Percentiles rank a stretch among this genome's conserved stretches.
Evolutionary conservation across 2,329 filamentous ascomycete species (phyloP).

Genomic region (Penicillium sp.): DNA sequence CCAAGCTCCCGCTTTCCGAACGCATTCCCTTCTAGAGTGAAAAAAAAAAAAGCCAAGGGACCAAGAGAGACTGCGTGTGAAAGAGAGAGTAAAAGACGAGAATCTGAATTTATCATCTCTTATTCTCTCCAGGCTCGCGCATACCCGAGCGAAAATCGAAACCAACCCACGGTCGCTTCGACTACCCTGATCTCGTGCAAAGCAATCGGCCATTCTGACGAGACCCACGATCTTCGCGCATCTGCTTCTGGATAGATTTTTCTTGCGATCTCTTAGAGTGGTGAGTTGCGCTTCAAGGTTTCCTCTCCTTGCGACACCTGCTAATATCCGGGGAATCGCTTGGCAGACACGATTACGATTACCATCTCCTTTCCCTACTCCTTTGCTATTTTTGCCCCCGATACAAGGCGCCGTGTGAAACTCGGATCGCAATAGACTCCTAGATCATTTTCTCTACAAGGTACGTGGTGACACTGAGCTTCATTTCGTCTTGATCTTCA

Average conservation of each 20-base stretch:
- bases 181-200: not conserved
- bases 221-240: conserved; percentile 25
- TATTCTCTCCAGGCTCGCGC: not conserved
- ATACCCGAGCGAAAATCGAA: not conserved
- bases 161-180: conserved; percentile 6
- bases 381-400: conserved; percentile 4
- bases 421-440: conserved; percentile 6
- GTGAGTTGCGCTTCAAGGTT: conserved; percentile 24
- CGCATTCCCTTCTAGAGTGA: conserved; percentile 14
- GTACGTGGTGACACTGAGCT: conserved; percentile 3
- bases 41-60: not conserved
- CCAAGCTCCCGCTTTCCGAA: conserved; percentile 14
- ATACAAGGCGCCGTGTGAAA: conserved; percentile 5
- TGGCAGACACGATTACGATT: conserved; percentile 31
- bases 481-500: not conserved
- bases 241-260: conserved; percentile 25
- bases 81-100: not conserved
- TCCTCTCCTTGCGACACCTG: conserved; percentile 1
- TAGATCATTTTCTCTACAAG: conserved; percentile 5
- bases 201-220: conserved; percentile 18
- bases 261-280: conserved; percentile 28
- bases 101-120: not conserved
- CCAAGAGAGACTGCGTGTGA: not conserved
- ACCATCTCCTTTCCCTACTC: conserved; percentile 15
- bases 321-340: conserved; percentile 9